These are phyloP conservation scores for Nematocida sp. DNA, from an alignment of 371 early-diverging fungal genomes.

Conservation along the genomic window DNA sequence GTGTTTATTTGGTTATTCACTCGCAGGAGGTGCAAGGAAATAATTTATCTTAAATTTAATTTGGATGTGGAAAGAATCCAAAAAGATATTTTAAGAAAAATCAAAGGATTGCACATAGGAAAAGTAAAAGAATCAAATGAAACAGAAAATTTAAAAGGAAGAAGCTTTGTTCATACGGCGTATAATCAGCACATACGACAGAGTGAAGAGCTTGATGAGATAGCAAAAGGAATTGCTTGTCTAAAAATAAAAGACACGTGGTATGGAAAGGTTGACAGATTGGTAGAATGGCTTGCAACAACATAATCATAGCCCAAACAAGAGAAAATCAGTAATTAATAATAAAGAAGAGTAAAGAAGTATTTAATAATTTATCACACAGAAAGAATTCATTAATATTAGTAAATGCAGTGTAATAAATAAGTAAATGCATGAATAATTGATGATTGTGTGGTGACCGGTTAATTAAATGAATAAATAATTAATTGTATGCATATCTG, in stretches of 20 bases:
- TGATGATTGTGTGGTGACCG: too few relatives aligned
- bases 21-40: constrained; percentile 1
- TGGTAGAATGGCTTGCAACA: constrained; percentile 23
- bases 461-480: too few relatives aligned
- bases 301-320: neutral
- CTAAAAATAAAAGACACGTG: constrained; percentile 11
- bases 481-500: too few relatives aligned
- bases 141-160: neutral
- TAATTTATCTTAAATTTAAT: neutral
- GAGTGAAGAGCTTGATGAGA: constrained; percentile 17
- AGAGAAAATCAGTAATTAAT: too few relatives aligned
- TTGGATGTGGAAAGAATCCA: constrained; percentile 24
- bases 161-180: constrained; percentile 23
- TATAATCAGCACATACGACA: neutral
- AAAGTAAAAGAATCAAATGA: neutral
- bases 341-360: neutral
- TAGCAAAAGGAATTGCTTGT: constrained; percentile 9
- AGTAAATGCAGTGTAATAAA: too few relatives aligned
- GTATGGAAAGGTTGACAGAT: neutral
- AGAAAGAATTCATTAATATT: too few relatives aligned
- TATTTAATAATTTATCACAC: too few relatives aligned
- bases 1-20: neutral
- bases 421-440: too few relatives aligned
- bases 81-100: neutral
- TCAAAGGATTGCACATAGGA: constrained; percentile 21